Evolutionary conservation across 176 grass and related monocot genomes (phyloP).

Genomic region (Zoysia japonica): DNA sequence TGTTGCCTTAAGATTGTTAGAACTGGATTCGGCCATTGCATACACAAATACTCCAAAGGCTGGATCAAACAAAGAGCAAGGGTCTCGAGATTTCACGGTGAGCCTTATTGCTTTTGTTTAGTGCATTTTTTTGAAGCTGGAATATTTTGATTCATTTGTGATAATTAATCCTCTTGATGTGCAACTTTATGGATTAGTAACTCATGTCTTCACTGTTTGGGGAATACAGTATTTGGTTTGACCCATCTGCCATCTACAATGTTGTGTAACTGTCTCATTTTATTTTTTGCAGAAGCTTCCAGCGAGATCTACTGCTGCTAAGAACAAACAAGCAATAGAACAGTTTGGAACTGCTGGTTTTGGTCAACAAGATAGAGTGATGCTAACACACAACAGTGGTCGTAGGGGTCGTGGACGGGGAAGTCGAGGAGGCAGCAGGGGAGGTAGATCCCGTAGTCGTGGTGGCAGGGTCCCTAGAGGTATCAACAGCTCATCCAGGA

Average conservation of each 20-base stretch:
- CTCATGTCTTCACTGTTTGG: not conserved
- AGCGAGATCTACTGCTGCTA: constrained; percentile 56
- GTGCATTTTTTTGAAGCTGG: not conserved
- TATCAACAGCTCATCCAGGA: constrained; percentile 45
- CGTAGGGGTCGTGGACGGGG: constrained; percentile 78
- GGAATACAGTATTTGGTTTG: not conserved
- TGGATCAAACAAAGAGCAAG: constrained; percentile 58
- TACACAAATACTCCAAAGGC: constrained; percentile 58
- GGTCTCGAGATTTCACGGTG: constrained; percentile 60
- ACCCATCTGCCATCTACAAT: not conserved
- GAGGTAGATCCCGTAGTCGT: constrained; percentile 62
- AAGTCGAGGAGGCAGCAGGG: constrained; percentile 58
- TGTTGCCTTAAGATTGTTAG: constrained; percentile 75
- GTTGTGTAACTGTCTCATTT: constrained; percentile 4
- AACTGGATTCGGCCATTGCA: constrained; percentile 73
- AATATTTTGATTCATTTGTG: not conserved
- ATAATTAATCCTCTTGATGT: not conserved
- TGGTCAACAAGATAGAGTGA: constrained; percentile 45
- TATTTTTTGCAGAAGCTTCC: constrained; percentile 63
- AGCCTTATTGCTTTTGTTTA: constrained; percentile 38
- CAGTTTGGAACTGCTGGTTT: constrained; percentile 44
- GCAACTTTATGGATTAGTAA: not conserved
- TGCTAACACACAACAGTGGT: constrained; percentile 47
- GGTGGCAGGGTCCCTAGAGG: constrained; percentile 68
- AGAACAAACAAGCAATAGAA: constrained; percentile 56